These are phyloP conservation scores for Naumovozyma castellii DNA, from an alignment of 805 yeast species.

Conservation along the genomic window DNA sequence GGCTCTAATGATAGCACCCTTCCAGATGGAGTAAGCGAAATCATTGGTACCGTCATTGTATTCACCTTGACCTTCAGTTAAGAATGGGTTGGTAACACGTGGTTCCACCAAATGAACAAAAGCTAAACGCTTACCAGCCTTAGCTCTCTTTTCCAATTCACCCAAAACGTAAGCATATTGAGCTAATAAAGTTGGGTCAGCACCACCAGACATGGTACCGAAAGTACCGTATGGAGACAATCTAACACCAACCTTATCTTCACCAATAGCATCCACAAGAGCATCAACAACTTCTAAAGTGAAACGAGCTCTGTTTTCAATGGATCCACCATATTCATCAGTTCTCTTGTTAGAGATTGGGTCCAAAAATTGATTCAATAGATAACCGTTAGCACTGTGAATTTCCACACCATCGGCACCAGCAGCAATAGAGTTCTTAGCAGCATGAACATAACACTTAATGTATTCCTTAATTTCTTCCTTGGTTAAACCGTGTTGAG, in stretches of 20 bases:
- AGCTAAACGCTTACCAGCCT: slow-evolving; percentile 32
- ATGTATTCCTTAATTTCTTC: slow-evolving; percentile 35
- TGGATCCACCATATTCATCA: slow-evolving; percentile 48
- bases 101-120: slow-evolving; percentile 40
- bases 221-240: slow-evolving; percentile 39
- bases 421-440: slow-evolving; percentile 32
- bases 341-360: slow-evolving; percentile 36
- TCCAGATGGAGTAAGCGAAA: slow-evolving; percentile 35
- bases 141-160: slow-evolving; percentile 34
- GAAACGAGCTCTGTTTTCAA: slow-evolving; percentile 41
- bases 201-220: slow-evolving; percentile 33
- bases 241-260: slow-evolving; percentile 39
- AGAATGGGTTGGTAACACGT: slow-evolving; percentile 28
- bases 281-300: slow-evolving; percentile 43
- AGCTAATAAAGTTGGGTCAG: slow-evolving; percentile 30
- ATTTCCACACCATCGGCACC: slow-evolving; percentile 56
- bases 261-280: slow-evolving; percentile 43
- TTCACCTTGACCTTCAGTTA: slow-evolving; percentile 23
- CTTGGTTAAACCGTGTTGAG: slow-evolving; percentile 26
- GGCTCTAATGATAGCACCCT: slow-evolving; percentile 36
- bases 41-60: slow-evolving; percentile 29
- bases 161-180: slow-evolving; percentile 35
- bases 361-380: slow-evolving; percentile 48
- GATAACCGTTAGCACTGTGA: slow-evolving; percentile 60
- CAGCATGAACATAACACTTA: slow-evolving; percentile 37